Base-by-base conservation (phyloP, 768 basidiomycete genomes). In the Mycena filopes region DNA sequence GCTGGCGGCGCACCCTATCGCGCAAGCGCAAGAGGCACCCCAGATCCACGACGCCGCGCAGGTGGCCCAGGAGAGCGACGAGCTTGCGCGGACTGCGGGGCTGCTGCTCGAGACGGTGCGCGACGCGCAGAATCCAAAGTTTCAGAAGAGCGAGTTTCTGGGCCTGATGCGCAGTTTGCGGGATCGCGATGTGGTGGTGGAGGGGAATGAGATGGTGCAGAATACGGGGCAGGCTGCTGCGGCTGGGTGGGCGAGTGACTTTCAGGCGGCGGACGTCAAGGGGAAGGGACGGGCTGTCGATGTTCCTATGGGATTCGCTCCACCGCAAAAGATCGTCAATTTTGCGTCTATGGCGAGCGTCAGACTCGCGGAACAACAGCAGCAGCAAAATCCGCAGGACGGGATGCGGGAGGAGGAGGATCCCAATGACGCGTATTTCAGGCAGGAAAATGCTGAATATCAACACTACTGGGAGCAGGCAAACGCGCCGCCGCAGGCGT, bases 141-240 rank as follows among this genome's bases (percentile, higher is more conserved):
- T 98, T 72, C 84, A 87, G 77, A 86, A 94, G 33, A 95, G 93
- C 75, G 83, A 86, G 63, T 98, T 98, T 74, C 82, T 98, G 83
- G 84, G 84, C 23, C 82, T 98, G 28, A 97, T 98, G 95, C 86
- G 85, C 55, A 89, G 93, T 75, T 78, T 98, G 59, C 82, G 93
- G 41, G 95, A 96, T 76, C 86, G 89, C 10, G 86, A 91, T 71
- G 83, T 94, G 42, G 83, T 89, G 18, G 89, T 97, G 3, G 88
- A 92, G 50, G 93, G 91, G 21, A 89, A 95, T 72, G 78, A 89
- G 55, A 86, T 98, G 76, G 91, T 96, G 13, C 78, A 85, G 61
- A 87, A 80, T 54, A 80, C 81, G 49, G 81, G 78, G 13, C 75
- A 77, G 25, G 67, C 70, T 8, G 69, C 69, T 18, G 63, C 61